Evolutionary conservation across 148 eudicot species (phyloP), one percentile per base, ranked within the genome.

Genomic region (Hydrangea macrophylla): DNA sequence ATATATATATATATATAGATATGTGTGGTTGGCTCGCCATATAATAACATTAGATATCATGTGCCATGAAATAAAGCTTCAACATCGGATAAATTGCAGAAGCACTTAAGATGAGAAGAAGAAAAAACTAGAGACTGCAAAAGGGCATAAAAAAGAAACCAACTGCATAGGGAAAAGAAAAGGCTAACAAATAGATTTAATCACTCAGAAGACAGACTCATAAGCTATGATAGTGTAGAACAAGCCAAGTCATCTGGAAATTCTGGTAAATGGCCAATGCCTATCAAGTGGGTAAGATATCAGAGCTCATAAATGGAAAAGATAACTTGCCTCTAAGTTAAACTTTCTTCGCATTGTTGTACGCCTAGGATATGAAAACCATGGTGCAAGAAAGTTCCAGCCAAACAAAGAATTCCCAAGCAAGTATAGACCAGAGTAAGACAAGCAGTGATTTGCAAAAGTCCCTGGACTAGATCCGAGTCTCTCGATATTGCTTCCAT

Each of bases 401-500:
- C 97, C 95, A 60, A 88, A 92, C 10, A 88, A 62, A 26, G 80
- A 74, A 63, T 88, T 77, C 23, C 97, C 97, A 72, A 92, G 67
- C 56, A 92, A 33, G 78, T 83, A 92, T 2, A 88, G 78, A 76
- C 86, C 90, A 72, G 88, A 81, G 79, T 92, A 92, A 35, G 85
- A 67, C 79, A 92, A 64, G 71, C 95, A 86, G 78, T 92, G 92
- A 74, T 78, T 86, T 27, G 84, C 31, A 72, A 88, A 92, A 64
- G 79, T 80, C 58, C 87, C 86, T 39, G 90, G 83, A 50, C 74
- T 39, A 65, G 87, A 80, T 55, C 82, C 86, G 55, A 88, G 83
- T 70, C 97, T 86, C 74, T 88, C 97, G 1, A 67, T 88, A 82
- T 83, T 92, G 81, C 82, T 86, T 82, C 88, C 97, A 78, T 84